These are phyloP conservation scores for Clonostachys sp. DNA, from an alignment of 2,329 filamentous ascomycete species.

Conservation along the genomic window DNA sequence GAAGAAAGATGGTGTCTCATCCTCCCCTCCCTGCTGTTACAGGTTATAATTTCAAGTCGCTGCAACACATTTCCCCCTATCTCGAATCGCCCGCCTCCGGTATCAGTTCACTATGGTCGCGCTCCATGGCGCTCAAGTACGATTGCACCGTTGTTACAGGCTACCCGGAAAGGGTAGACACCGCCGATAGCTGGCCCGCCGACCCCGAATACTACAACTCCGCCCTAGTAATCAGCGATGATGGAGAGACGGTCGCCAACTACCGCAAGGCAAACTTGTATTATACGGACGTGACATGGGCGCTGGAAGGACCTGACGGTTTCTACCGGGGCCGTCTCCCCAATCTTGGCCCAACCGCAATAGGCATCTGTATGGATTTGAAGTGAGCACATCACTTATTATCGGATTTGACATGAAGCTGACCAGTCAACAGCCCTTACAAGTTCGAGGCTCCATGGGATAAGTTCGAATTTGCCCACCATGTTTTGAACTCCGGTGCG, in stretches of 20 bases:
- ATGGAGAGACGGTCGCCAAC: slow-evolving; percentile 57
- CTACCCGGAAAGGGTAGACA: slow-evolving; percentile 67
- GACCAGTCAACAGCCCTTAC: slow-evolving; percentile 18
- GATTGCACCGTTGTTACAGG: slow-evolving; percentile 66
- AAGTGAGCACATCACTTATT: slow-evolving; percentile 34
- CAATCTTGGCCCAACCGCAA: slow-evolving; percentile 44
- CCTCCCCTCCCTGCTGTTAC: slow-evolving; percentile 1
- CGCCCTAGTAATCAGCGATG: slow-evolving; percentile 45
- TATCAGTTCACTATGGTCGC: slow-evolving; percentile 67
- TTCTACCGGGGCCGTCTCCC: slow-evolving; percentile 42
- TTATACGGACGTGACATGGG: slow-evolving; percentile 58
- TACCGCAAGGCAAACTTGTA: slow-evolving; percentile 59
- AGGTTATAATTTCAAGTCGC: slow-evolving; percentile 75
- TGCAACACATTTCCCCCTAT: slow-evolving; percentile 62
- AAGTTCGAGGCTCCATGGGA: slow-evolving; percentile 32
- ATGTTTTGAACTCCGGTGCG: slow-evolving; percentile 50
- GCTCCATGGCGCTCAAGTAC: slow-evolving; percentile 59
- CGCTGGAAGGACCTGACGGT: slow-evolving; percentile 44
- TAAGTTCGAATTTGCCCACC: slow-evolving; percentile 40
- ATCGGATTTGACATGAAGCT: not conserved
- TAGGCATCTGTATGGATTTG: slow-evolving; percentile 64
- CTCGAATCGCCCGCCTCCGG: slow-evolving; percentile 65
- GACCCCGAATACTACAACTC: slow-evolving; percentile 52
- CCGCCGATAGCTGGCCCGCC: slow-evolving; percentile 41
- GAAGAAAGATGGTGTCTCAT: not conserved